phyloP scores from a whole-genome alignment of 2,329 filamentous ascomycete species.

The Aspergillus latus region DNA sequence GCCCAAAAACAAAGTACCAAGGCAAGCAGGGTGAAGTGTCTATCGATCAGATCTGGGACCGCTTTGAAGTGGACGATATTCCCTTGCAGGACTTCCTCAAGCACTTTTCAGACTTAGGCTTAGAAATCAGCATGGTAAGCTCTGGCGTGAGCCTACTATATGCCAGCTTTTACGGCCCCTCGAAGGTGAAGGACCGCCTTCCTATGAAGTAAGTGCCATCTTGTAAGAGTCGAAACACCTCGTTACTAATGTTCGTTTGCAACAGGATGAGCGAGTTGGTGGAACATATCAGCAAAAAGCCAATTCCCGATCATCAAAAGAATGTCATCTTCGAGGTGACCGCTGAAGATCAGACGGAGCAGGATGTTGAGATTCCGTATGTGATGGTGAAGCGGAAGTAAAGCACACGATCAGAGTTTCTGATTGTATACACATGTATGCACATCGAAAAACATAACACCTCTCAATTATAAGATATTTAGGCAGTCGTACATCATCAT shows the following conservation, averaged over 20 bases:
- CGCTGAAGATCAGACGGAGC: constrained; percentile 79
- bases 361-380: constrained; percentile 96
- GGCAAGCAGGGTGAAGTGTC: constrained; percentile 73
- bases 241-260: constrained; percentile 29
- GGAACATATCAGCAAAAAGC: constrained; percentile 86
- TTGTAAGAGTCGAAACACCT: background rate
- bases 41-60: constrained; percentile 97
- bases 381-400: constrained; percentile 74
- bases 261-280: constrained; percentile 81
- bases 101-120: constrained; percentile 75
- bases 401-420: background rate
- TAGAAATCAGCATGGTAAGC: constrained; percentile 88
- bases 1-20: constrained; percentile 86
- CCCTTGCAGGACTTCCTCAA: constrained; percentile 81
- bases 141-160: constrained; percentile 96
- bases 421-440: background rate
- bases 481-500: too few relatives aligned
- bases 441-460: constrained; percentile 2
- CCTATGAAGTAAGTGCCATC: constrained; percentile 60
- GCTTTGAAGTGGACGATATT: constrained; percentile 86
- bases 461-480: background rate
- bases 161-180: constrained; percentile 84
- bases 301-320: constrained; percentile 85
- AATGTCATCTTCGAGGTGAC: constrained; percentile 97
- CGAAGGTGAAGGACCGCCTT: constrained; percentile 79